Conservation (phyloP, 2,329 filamentous ascomycete genomes). For the Neonectria ditissima region DNA sequence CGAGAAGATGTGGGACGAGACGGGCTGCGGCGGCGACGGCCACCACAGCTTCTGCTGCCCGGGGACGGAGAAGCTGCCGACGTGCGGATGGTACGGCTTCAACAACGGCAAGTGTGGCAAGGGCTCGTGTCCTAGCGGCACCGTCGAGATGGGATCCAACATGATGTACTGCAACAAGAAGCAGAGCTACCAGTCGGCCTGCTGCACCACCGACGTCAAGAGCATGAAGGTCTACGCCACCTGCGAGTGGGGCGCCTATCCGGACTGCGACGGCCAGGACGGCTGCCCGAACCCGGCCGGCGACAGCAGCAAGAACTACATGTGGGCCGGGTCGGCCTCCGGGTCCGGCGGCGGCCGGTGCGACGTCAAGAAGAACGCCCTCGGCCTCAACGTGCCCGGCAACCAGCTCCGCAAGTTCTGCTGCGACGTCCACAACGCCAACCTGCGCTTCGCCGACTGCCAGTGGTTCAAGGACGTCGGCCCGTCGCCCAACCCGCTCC, state of each 20-base stretch:
- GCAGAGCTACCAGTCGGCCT: conserved; percentile 19
- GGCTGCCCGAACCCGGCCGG: conserved; percentile 13
- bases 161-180: conserved; percentile 20
- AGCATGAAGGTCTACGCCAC: conserved; percentile 24
- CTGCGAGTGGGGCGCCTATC: conserved; percentile 26
- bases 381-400: conserved; percentile 3
- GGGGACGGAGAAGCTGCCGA: conserved; percentile 9
- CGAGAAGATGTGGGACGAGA: conserved; percentile 28
- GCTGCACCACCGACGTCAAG: conserved; percentile 18
- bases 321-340: conserved; percentile 1
- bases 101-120: conserved; percentile 15
- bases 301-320: conserved; percentile 3
- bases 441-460: conserved; percentile 21
- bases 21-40: conserved; percentile 20
- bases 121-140: conserved; percentile 9
- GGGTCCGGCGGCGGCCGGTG: conserved; percentile 16
- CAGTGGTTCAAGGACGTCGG: conserved; percentile 9
- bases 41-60: conserved; percentile 26
- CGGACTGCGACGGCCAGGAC: conserved; percentile 11
- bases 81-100: conserved; percentile 22
- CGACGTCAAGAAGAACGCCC: conserved; percentile 5
- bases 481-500: not conserved
- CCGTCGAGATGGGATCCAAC: conserved; percentile 22
- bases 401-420: conserved; percentile 20
- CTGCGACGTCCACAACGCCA: conserved; percentile 9